These are phyloP conservation scores for Starmerella etchellsii DNA, from an alignment of 805 yeast species.

Conservation along the genomic window DNA sequence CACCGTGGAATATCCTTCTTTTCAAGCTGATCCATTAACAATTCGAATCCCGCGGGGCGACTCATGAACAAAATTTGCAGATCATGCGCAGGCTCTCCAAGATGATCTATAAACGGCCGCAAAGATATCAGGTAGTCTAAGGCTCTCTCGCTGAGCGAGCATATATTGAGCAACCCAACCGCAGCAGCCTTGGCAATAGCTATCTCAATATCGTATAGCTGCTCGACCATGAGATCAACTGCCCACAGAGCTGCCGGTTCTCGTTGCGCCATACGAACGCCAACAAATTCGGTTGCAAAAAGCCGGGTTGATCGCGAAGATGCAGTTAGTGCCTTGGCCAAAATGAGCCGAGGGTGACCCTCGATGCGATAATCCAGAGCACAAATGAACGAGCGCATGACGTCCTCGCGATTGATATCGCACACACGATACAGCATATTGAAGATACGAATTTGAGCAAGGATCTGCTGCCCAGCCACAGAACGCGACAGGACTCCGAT, in stretches of 20 bases:
- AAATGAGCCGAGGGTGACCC: slow-evolving; percentile 54
- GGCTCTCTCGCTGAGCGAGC: slow-evolving; percentile 34
- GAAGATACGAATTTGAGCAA: slow-evolving; percentile 76
- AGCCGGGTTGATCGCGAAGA: slow-evolving; percentile 40
- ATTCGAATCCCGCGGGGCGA: slow-evolving; percentile 56
- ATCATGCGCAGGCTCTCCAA: slow-evolving; percentile 41
- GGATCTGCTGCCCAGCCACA: slow-evolving; percentile 48
- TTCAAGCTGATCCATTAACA: slow-evolving; percentile 39
- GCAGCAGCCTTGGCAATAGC: slow-evolving; percentile 46
- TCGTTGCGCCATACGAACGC: slow-evolving; percentile 5
- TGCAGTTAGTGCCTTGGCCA: slow-evolving; percentile 51
- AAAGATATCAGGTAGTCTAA: slow-evolving; percentile 39
- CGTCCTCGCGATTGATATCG: slow-evolving; percentile 21
- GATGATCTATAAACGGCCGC: slow-evolving; percentile 45
- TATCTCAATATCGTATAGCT: slow-evolving; percentile 52
- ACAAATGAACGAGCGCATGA: slow-evolving; percentile 34
- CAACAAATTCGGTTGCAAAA: slow-evolving; percentile 44
- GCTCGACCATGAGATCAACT: slow-evolving; percentile 45
- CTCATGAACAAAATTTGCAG: slow-evolving; percentile 53
- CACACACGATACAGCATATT: slow-evolving; percentile 57
- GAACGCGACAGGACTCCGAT: slow-evolving; percentile 58
- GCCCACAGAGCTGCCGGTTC: slow-evolving; percentile 31
- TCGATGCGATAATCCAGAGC: slow-evolving; percentile 48
- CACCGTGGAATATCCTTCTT: slow-evolving; percentile 56
- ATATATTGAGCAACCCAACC: slow-evolving; percentile 40